Conservation (phyloP, 176 grass and related monocot species). For the Puya raimondii region DNA sequence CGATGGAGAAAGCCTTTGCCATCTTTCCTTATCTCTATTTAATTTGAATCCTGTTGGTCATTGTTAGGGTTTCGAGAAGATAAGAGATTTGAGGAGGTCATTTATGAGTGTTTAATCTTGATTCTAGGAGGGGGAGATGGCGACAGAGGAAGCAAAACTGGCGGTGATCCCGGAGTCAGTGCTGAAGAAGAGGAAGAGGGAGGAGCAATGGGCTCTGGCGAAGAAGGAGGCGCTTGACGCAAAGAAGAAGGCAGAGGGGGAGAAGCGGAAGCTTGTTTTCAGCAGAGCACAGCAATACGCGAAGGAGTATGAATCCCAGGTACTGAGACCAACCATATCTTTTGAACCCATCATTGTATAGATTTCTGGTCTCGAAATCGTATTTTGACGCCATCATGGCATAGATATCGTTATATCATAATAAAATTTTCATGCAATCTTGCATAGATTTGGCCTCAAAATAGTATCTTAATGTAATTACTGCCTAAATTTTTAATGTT, state of each 20-base stretch:
- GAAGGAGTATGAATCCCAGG: constrained; percentile 63
- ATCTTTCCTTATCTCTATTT: too few species aligned
- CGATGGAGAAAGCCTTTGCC: too few species aligned
- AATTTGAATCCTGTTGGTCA: too few species aligned
- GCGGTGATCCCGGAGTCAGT: constrained; percentile 61
- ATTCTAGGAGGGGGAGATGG: constrained; percentile 30
- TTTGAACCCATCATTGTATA: not conserved
- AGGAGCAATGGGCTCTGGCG: constrained; percentile 44
- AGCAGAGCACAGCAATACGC: constrained; percentile 55
- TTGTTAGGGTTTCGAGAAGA: too few species aligned
- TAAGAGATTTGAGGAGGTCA: too few species aligned
- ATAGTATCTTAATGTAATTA: too few species aligned
- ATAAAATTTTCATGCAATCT: too few species aligned
- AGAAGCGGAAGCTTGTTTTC: constrained; percentile 58
- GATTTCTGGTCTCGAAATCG: not conserved
- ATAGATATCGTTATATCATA: too few species aligned
- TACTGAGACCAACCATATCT: constrained; percentile 4
- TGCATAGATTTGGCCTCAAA: too few species aligned
- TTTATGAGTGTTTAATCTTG: too few species aligned
- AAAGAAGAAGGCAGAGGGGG: constrained; percentile 37
- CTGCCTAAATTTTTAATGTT: too few species aligned
- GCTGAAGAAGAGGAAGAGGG: constrained; percentile 64
- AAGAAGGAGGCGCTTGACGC: constrained; percentile 47
- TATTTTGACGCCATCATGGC: not conserved
- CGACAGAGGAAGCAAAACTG: constrained; percentile 36